phyloP scores from a whole-genome alignment of 2,329 filamentous ascomycete genomes.

The Fusarium sp. region DNA sequence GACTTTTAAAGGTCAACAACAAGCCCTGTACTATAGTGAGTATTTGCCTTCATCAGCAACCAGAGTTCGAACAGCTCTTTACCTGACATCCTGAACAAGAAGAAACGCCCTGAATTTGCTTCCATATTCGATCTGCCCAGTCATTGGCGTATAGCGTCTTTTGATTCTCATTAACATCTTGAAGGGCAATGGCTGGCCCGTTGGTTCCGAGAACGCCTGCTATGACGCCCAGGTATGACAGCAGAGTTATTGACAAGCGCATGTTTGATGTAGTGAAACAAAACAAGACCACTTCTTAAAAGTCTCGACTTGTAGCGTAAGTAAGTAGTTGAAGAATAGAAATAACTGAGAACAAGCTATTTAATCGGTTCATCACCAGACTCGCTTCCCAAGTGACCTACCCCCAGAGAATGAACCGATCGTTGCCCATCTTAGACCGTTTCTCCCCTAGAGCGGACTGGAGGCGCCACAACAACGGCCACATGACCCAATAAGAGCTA shows the following conservation, averaged over 20 bases:
- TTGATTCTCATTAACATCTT: conserved; percentile 17
- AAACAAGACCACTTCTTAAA: background rate
- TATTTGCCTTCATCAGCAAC: background rate
- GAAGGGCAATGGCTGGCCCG: conserved; percentile 11
- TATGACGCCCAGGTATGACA: conserved; percentile 25
- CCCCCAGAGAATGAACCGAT: conserved; percentile 7
- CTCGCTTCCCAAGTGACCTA: conserved; percentile 22
- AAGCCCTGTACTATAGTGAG: conserved; percentile 46
- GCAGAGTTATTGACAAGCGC: conserved; percentile 17
- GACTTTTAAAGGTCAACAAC: conserved; percentile 57
- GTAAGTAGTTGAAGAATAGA: background rate
- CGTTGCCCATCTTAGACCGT: conserved; percentile 1
- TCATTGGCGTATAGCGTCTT: conserved; percentile 21
- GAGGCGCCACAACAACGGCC: conserved; percentile 18
- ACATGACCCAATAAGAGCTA: conserved; percentile 35
- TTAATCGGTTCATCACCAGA: conserved; percentile 21
- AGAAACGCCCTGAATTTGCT: conserved; percentile 29
- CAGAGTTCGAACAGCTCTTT: background rate
- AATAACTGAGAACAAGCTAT: background rate
- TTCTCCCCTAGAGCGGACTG: conserved; percentile 23
- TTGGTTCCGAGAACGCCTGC: conserved; percentile 16
- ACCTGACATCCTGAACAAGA: conserved; percentile 45
- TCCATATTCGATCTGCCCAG: conserved; percentile 39
- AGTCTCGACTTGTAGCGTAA: background rate
- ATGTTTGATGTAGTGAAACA: conserved; percentile 3